Conservation (phyloP, 768 basidiomycete species). For the Boletus rubescentipes region DNA sequence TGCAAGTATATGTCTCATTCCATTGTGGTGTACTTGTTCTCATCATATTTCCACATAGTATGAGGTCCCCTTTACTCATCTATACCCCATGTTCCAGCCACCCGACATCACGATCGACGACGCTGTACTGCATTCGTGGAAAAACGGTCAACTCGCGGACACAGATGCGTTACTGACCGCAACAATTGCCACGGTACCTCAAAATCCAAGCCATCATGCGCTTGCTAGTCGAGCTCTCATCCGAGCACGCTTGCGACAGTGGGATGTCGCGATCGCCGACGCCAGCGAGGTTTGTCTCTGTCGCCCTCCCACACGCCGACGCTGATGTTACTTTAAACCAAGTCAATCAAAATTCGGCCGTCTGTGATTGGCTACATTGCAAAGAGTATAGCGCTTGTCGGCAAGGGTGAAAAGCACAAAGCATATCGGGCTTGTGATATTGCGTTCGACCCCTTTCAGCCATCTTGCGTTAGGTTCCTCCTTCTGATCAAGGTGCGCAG, state of each 20-base stretch:
- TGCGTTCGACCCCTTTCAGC: neutral
- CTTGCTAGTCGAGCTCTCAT: constrained; percentile 8
- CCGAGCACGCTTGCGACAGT: neutral
- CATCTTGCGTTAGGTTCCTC: neutral
- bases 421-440: constrained; percentile 5
- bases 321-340: neutral
- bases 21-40: no score
- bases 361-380: constrained; percentile 7
- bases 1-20: no score
- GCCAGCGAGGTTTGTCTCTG: neutral
- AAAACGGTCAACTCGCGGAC: neutral
- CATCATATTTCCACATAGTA: no score
- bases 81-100: no score
- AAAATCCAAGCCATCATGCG: neutral
- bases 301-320: neutral
- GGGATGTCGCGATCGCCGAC: constrained; percentile 1
- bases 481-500: constrained; percentile 7
- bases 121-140: neutral
- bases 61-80: no score
- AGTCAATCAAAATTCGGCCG: constrained; percentile 3
- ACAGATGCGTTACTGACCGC: neutral
- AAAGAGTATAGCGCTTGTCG: neutral
- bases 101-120: no score
- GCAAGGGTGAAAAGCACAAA: neutral
- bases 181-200: neutral